Conservation (phyloP, 352 stramenopile genomes). For the Stramenopiles sp. region DNA sequence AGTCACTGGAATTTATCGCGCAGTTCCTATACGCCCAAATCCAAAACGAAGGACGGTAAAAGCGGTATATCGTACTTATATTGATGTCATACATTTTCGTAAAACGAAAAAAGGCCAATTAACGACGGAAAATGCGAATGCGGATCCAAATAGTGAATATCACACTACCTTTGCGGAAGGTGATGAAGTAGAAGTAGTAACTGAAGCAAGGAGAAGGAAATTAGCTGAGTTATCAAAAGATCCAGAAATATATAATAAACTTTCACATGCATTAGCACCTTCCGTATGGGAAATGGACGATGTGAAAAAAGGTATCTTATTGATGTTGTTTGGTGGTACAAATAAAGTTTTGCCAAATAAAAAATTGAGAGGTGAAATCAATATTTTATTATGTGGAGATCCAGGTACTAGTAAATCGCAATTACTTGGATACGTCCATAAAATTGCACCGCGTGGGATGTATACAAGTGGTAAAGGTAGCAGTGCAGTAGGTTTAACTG, state of each 20-base stretch:
- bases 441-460: conserved; percentile 76
- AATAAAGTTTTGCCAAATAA: conserved; percentile 73
- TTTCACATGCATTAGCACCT: conserved; percentile 74
- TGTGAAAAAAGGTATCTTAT: conserved; percentile 84
- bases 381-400: conserved; percentile 89
- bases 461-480: conserved; percentile 62
- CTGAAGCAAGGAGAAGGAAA: conserved; percentile 79
- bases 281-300: conserved; percentile 87
- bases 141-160: conserved; percentile 28
- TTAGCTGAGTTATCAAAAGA: conserved; percentile 72
- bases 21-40: conserved; percentile 72
- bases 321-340: conserved; percentile 60
- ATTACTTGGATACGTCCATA: conserved; percentile 85
- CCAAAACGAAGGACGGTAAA: conserved; percentile 78
- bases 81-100: no score
- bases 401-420: conserved; percentile 97
- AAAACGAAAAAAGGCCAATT: no score
- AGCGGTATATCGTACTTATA: conserved; percentile 93
- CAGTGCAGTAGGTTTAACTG: conserved; percentile 82
- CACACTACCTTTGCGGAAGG: conserved; percentile 55
- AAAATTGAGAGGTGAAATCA: conserved; percentile 98
- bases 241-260: conserved; percentile 62
- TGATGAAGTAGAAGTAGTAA: conserved; percentile 77
- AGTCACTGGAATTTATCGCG: conserved; percentile 79
- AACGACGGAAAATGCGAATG: conserved; percentile 24